Conservation (phyloP, 148 eudicot species). For the Nepenthes mirabilis region DNA sequence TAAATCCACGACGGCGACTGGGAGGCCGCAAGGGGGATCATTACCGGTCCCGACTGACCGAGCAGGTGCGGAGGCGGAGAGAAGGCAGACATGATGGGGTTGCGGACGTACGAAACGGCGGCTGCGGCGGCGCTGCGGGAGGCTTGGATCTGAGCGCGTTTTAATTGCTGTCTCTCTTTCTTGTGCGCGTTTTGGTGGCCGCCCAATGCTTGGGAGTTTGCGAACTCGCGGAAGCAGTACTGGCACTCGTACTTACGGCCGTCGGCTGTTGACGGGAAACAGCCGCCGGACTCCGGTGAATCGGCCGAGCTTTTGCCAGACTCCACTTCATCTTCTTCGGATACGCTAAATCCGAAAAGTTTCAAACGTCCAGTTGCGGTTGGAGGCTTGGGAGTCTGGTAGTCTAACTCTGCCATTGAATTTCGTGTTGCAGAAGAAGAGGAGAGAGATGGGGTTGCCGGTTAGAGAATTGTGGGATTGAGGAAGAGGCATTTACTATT, state of each 20-base stretch:
- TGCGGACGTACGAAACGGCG: conserved; percentile 16
- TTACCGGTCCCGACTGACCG: background rate
- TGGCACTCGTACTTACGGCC: conserved; percentile 75
- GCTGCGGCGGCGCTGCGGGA: conserved; percentile 22
- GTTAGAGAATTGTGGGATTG: too few species aligned
- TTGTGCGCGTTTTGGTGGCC: conserved; percentile 97
- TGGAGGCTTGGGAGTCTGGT: too few species aligned
- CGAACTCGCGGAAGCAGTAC: conserved; percentile 67
- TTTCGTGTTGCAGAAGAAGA: too few species aligned
- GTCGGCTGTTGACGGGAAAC: conserved; percentile 18
- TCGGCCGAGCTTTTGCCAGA: background rate
- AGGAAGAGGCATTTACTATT: too few species aligned
- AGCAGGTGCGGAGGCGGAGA: background rate
- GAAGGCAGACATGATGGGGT: background rate
- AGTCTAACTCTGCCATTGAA: too few species aligned
- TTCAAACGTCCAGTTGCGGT: too few species aligned
- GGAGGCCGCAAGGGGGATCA: background rate
- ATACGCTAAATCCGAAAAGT: too few species aligned
- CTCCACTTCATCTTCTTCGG: too few species aligned
- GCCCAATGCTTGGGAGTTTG: conserved; percentile 83
- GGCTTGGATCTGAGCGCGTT: conserved; percentile 66
- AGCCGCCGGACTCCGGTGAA: conserved; percentile 2
- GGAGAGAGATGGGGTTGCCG: too few species aligned
- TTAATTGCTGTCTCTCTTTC: conserved; percentile 65
- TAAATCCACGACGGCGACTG: conserved; percentile 42